A percentile compares a stretch with the other conserved stretches of the same genome.
Conservation (phyloP, 768 basidiomycete genomes). For the Russula griseocarnosa region DNA sequence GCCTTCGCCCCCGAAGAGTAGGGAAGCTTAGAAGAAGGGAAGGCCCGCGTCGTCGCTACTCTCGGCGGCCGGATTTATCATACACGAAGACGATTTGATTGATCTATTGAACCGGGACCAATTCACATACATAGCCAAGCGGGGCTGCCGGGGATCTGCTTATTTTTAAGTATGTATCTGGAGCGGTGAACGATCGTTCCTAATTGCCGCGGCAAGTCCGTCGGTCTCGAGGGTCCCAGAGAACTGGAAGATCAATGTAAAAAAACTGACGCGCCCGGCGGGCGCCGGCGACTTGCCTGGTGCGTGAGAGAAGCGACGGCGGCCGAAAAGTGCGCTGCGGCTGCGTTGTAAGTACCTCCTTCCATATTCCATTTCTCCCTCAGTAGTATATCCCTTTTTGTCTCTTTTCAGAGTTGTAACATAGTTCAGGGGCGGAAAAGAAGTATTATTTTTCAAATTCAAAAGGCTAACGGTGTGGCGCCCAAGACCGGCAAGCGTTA, state of each 20-base stretch:
- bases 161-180: constrained; percentile 23
- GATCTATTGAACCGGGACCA: constrained; percentile 20
- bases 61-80: constrained; percentile 19
- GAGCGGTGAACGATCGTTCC: constrained; percentile 26
- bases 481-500: constrained; percentile 19
- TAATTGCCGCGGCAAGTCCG: constrained; percentile 29
- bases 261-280: background rate
- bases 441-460: constrained; percentile 11
- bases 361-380: background rate
- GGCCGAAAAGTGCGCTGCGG: constrained; percentile 7
- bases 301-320: constrained; percentile 8
- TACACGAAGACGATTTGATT: constrained; percentile 9
- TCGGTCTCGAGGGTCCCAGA: constrained; percentile 23
- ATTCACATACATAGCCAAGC: constrained; percentile 8
- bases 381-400: background rate
- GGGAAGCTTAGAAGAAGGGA: constrained; percentile 21
- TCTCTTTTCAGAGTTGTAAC: constrained; percentile 2
- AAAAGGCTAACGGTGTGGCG: constrained; percentile 22
- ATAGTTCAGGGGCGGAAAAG: constrained; percentile 1
- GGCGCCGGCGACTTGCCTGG: background rate
- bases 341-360: background rate
- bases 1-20: constrained; percentile 13
- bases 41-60: background rate
- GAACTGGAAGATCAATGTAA: background rate
- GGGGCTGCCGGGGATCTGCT: constrained; percentile 21